Percentiles rank a stretch among this genome's conserved stretches.
Conservation (phyloP, 2,329 filamentous ascomycete genomes). For the Fusarium anthophilum region DNA sequence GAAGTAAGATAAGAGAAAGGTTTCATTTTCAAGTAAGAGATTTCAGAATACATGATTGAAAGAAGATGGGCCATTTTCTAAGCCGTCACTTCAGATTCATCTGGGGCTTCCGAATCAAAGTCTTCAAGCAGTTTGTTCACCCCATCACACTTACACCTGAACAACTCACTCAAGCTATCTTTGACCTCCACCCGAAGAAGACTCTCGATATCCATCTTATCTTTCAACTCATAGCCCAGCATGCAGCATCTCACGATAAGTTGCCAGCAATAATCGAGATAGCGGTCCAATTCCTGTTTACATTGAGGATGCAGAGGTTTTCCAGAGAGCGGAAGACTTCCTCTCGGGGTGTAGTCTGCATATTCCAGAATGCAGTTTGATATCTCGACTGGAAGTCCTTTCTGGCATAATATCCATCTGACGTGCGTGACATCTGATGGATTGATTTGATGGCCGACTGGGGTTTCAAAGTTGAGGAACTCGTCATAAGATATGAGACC, state of each 20-base stretch:
- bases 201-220: not conserved
- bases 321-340: not conserved
- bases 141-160: not conserved
- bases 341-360: not conserved
- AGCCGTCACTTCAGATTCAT: too few species aligned
- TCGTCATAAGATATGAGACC: conserved; percentile 10
- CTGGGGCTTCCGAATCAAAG: too few species aligned
- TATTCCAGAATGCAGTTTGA: not conserved
- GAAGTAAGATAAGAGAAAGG: too few species aligned
- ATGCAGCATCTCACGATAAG: conserved; percentile 13
- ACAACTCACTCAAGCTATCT: not conserved
- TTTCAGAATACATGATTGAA: too few species aligned
- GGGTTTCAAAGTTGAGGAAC: not conserved
- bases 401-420: not conserved
- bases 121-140: not conserved
- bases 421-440: not conserved
- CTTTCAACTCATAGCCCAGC: not conserved
- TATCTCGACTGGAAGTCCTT: not conserved
- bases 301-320: not conserved
- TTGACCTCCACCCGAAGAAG: not conserved
- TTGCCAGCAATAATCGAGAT: conserved; percentile 22
- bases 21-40: too few species aligned
- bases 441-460: too few species aligned
- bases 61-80: too few species aligned
- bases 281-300: not conserved